These are phyloP conservation scores for Euphorbia corollata DNA, from an alignment of 441 rosid species.

Conservation along the genomic window DNA sequence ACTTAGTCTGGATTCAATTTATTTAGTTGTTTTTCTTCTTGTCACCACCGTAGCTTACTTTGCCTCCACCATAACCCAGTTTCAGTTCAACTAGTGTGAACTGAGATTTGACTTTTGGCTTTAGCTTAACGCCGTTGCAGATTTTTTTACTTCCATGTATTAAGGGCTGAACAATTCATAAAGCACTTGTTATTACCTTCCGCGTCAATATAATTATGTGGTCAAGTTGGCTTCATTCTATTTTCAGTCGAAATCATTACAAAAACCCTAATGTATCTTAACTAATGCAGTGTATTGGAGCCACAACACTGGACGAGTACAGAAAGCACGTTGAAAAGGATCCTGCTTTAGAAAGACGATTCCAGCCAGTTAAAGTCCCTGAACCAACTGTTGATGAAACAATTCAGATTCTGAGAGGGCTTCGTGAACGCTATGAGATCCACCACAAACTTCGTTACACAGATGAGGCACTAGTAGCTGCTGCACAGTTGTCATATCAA, in stretches of 20 bases:
- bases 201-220: neutral
- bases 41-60: too few species aligned
- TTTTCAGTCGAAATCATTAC: neutral
- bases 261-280: neutral
- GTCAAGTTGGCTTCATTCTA: neutral
- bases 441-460: slow-evolving; percentile 50
- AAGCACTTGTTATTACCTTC: neutral
- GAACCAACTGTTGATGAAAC: slow-evolving; percentile 56
- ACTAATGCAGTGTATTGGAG: slow-evolving; percentile 48
- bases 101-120: too few species aligned
- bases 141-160: neutral
- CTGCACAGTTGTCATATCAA: slow-evolving; percentile 48
- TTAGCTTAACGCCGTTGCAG: neutral
- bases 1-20: neutral
- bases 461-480: slow-evolving; percentile 44
- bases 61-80: too few species aligned
- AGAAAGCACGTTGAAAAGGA: slow-evolving; percentile 54
- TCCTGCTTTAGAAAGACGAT: slow-evolving; percentile 51
- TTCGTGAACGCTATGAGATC: slow-evolving; percentile 39
- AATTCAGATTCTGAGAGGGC: slow-evolving; percentile 40
- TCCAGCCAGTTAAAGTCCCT: slow-evolving; percentile 49
- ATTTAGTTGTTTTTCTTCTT: too few species aligned
- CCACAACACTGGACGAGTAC: slow-evolving; percentile 58
- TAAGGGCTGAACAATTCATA: neutral
- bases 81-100: too few species aligned